Evolutionary conservation across 768 basidiomycete species (phyloP), one percentile per base, ranked within the genome.

Genomic region (Tylopilus plumbeoviolaceoides): DNA sequence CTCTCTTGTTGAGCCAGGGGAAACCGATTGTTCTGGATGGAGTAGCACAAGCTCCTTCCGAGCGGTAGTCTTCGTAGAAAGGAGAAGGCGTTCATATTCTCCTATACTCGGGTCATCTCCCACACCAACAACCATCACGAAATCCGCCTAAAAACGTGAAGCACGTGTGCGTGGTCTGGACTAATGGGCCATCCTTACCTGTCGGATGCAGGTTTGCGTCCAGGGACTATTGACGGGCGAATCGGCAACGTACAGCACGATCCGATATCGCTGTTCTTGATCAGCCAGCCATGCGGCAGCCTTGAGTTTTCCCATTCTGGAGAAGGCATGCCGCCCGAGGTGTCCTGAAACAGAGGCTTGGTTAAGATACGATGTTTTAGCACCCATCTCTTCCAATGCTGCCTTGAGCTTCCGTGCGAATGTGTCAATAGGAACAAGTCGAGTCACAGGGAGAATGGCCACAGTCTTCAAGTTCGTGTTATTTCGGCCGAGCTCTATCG

Each of bases 21-120:
- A 73, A 4, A 98, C 91, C 20, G 85, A 85, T 36, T 94, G 85
- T 64, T 97, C 91, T 3, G 94, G 86, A 63, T 99, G 97, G 10
- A 99, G 76, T 5, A 99, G 76, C 5, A 99, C 87, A 25, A 99
- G 81, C 67, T 99, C 97, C 70, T 98, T 98, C 50, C 97, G 76
- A n/a, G 95, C 97, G 0, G 95, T 98, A 0, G 95, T 98, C 74
- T 98, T 98, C 79, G 94, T 89, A 1, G 94, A 94, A 39, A 98
- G 76, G 20, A 99, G 72, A 4, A 98, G 75, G 48, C 95, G 83
- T 68, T 99, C 95, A 63, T 93, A 98, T 72, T 99, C 97, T 12
- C 97, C 97, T 7, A 93, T 75, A 18, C 79, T 80, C 14, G 93
- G 87, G 64, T 92, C 94, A 53, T 97, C 94, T 4, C 91, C 95